These are phyloP conservation scores for Phytophthora quininea DNA, from an alignment of 352 stramenopile genomes.

Conservation along the genomic window DNA sequence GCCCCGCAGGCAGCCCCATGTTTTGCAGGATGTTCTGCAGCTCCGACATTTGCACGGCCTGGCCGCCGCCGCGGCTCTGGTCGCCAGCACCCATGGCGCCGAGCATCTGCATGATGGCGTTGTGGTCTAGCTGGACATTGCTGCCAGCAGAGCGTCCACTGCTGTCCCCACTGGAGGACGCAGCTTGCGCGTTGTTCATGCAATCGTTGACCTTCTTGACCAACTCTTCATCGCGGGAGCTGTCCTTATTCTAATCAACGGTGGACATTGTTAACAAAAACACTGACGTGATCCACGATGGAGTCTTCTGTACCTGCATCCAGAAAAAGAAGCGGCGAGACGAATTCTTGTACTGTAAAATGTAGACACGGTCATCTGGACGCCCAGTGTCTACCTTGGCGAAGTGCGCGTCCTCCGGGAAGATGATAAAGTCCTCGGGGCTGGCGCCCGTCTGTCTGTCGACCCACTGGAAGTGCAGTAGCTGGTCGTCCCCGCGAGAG, in stretches of 20 bases:
- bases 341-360: slow-evolving; percentile 94
- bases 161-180: slow-evolving; percentile 35
- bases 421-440: slow-evolving; percentile 93
- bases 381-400: slow-evolving; percentile 89
- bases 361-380: slow-evolving; percentile 86
- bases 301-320: slow-evolving; percentile 85
- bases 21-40: slow-evolving; percentile 90
- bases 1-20: slow-evolving; percentile 78
- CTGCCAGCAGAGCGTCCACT: slow-evolving; percentile 36
- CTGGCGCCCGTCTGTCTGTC: slow-evolving; percentile 85
- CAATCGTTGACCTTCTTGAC: slow-evolving; percentile 89
- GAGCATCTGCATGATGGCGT: slow-evolving; percentile 92
- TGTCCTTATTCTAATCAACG: slow-evolving; percentile 79
- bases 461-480: slow-evolving; percentile 94
- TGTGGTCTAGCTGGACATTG: slow-evolving; percentile 88
- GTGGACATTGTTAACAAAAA: neutral
- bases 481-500: slow-evolving; percentile 87
- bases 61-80: slow-evolving; percentile 49
- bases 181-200: slow-evolving; percentile 85
- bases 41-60: slow-evolving; percentile 85
- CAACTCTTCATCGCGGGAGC: slow-evolving; percentile 85
- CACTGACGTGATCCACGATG: too few relatives aligned
- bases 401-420: slow-evolving; percentile 91
- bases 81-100: slow-evolving; percentile 81
- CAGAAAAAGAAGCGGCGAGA: slow-evolving; percentile 94